Percentiles rank a stretch among this genome's conserved stretches.
phyloP scores from a whole-genome alignment of 352 stramenopile species.

The Blastocystis sp. region DNA sequence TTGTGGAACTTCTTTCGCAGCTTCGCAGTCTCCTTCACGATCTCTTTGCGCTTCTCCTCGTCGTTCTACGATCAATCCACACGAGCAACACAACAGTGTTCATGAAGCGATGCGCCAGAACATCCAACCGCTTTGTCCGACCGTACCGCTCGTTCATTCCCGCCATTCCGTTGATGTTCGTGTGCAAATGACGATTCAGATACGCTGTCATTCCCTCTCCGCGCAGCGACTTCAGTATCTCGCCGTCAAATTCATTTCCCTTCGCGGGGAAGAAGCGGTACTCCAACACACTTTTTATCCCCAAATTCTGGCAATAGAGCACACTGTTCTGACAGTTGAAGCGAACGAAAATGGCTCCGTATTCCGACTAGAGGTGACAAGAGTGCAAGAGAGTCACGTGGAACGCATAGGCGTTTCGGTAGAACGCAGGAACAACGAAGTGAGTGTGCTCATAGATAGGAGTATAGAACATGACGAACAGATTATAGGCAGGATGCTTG shows the following conservation, averaged over 20 bases:
- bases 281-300: not conserved
- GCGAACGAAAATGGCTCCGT: not conserved
- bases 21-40: not conserved
- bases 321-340: not conserved
- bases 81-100: not conserved
- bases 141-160: constrained; percentile 20
- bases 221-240: not conserved
- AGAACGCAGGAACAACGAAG: constrained; percentile 1
- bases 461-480: constrained; percentile 27
- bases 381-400: not conserved
- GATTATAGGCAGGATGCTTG: not conserved
- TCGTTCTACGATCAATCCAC: not conserved
- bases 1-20: not conserved
- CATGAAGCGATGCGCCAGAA: constrained; percentile 23
- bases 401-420: constrained; percentile 31
- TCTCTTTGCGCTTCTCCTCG: not conserved
- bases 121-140: not conserved
- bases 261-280: not conserved
- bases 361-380: not conserved
- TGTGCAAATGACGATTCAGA: not conserved
- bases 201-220: not conserved
- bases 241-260: not conserved
- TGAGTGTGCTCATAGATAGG: not conserved
- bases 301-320: not conserved
- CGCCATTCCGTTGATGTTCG: not conserved